phyloP scores from a whole-genome alignment of 768 basidiomycete species.

The Macrolepiota dolichaula region DNA sequence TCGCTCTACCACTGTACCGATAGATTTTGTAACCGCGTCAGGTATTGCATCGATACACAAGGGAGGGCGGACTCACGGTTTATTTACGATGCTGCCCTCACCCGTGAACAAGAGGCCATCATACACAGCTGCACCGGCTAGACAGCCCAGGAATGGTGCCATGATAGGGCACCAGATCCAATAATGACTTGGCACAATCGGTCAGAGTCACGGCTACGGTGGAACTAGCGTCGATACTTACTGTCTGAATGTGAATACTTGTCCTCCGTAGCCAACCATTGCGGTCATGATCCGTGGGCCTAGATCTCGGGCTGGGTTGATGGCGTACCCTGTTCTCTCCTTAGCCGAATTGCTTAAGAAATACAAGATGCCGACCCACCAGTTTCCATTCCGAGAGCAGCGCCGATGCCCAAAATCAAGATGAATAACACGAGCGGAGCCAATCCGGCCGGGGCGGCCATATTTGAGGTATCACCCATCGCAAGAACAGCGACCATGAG shows the following conservation, averaged over 20 bases:
- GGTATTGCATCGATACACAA: no score
- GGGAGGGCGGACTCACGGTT: slow-evolving; percentile 36
- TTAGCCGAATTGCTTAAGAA: neutral
- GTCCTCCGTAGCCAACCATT: slow-evolving; percentile 69
- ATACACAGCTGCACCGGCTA: slow-evolving; percentile 52
- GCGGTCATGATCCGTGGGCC: slow-evolving; percentile 67
- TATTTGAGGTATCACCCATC: slow-evolving; percentile 50
- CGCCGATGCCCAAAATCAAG: slow-evolving; percentile 54
- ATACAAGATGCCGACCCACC: slow-evolving; percentile 21
- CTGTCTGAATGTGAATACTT: slow-evolving; percentile 44
- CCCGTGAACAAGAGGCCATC: slow-evolving; percentile 58
- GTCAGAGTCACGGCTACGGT: slow-evolving; percentile 11
- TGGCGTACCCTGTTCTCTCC: slow-evolving; percentile 41
- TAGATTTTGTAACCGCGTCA: neutral
- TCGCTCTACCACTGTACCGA: neutral
- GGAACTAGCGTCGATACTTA: slow-evolving; percentile 19
- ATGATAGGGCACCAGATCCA: slow-evolving; percentile 72
- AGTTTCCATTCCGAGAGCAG: slow-evolving; percentile 61
- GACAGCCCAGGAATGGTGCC: slow-evolving; percentile 57
- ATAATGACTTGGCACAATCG: slow-evolving; percentile 45
- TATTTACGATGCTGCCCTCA: slow-evolving; percentile 50
- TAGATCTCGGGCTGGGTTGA: slow-evolving; percentile 73
- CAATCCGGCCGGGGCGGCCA: slow-evolving; percentile 44
- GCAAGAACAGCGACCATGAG: slow-evolving; percentile 53
- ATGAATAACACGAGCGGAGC: slow-evolving; percentile 55